These are phyloP conservation scores for Cladophialophora carrionii DNA, from an alignment of 2,329 filamentous ascomycete species.

Conservation along the genomic window DNA sequence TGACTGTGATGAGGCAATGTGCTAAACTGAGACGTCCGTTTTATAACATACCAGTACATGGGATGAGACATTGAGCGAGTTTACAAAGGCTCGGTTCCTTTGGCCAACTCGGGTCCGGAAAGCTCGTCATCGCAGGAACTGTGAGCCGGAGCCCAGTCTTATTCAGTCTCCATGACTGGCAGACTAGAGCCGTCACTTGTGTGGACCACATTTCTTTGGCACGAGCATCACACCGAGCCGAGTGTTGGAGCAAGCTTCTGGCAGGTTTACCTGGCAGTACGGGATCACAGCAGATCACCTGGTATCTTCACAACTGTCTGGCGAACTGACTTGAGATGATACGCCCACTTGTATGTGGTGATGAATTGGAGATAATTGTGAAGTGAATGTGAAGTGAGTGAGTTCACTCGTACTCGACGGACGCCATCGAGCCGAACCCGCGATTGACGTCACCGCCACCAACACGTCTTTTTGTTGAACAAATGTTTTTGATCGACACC, in stretches of 20 bases:
- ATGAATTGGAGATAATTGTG: neutral
- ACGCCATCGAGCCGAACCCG: neutral
- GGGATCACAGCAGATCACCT: neutral
- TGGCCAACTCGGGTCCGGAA: neutral
- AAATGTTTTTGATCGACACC: conserved; percentile 7
- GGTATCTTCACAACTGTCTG: neutral
- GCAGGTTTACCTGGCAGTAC: neutral
- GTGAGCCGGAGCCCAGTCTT: neutral
- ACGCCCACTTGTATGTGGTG: neutral
- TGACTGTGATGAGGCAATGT: neutral
- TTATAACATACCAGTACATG: neutral
- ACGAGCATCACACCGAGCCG: no score
- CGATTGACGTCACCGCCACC: conserved; percentile 21
- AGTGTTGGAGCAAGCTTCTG: no score
- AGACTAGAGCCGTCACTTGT: no score
- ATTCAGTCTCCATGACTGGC: no score
- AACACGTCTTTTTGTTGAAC: neutral
- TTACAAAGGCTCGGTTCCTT: neutral
- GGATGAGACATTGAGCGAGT: neutral
- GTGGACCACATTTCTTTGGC: neutral
- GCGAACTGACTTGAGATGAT: neutral
- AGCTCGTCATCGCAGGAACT: neutral
- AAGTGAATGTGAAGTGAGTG: neutral
- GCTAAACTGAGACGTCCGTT: neutral
- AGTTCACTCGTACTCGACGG: neutral